These are phyloP conservation scores for Endocalyx cinctus DNA, from an alignment of 2,329 filamentous ascomycete species.

Conservation along the genomic window DNA sequence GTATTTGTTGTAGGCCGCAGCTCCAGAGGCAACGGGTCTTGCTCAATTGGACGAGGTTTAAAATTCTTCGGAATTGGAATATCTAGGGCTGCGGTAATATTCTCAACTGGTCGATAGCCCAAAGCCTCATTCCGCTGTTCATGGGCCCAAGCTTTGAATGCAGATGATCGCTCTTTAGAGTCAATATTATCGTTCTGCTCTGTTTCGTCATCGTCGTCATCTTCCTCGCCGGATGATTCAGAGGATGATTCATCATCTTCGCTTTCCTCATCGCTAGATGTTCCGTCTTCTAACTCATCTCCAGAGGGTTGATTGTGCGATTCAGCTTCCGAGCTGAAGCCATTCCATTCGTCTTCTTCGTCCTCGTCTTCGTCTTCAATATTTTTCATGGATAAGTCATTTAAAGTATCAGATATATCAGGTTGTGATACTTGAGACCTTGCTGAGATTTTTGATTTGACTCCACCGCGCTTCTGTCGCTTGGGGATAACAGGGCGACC, in stretches of 20 bases:
- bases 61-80: slow-evolving; percentile 60
- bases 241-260: slow-evolving; percentile 16
- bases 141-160: slow-evolving; percentile 92
- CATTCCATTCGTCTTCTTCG: slow-evolving; percentile 54
- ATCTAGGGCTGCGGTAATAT: slow-evolving; percentile 37
- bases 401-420: no score
- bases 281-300: slow-evolving; percentile 19
- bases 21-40: slow-evolving; percentile 66
- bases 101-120: slow-evolving; percentile 53
- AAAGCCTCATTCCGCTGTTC: slow-evolving; percentile 80
- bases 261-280: slow-evolving; percentile 23
- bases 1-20: slow-evolving; percentile 56
- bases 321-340: slow-evolving; percentile 51
- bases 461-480: slow-evolving; percentile 65
- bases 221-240: slow-evolving; percentile 28
- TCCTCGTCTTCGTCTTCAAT: slow-evolving; percentile 6
- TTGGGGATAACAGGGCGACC: slow-evolving; percentile 80
- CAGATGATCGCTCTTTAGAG: slow-evolving; percentile 45
- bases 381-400: slow-evolving; percentile 16
- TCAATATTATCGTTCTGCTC: slow-evolving; percentile 23
- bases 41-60: slow-evolving; percentile 60
- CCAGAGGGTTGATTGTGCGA: slow-evolving; percentile 12
- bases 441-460: slow-evolving; percentile 50
- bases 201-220: slow-evolving; percentile 25
- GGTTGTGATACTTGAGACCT: slow-evolving; percentile 30